phyloP scores from a whole-genome alignment of 441 rosid species.

The Croton laevigatus region DNA sequence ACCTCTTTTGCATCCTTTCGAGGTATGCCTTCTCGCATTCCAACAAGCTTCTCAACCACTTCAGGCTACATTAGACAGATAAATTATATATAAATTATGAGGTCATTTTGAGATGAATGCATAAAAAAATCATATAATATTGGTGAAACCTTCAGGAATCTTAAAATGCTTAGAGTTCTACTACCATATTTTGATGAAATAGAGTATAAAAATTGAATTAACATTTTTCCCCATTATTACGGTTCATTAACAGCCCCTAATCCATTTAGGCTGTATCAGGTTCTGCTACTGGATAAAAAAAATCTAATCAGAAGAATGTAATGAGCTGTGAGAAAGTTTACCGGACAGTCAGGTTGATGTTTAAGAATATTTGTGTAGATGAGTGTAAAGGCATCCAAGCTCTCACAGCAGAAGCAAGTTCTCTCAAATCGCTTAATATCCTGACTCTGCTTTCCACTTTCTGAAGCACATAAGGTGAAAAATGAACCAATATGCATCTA shows the following conservation, averaged over 20 bases:
- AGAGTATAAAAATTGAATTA: background rate
- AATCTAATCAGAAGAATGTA: background rate
- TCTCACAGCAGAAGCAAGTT: slow-evolving; percentile 99
- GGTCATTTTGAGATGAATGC: background rate
- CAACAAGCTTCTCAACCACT: slow-evolving; percentile 97
- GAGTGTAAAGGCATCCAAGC: slow-evolving; percentile 91
- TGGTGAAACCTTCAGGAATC: slow-evolving; percentile 3
- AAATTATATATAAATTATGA: background rate
- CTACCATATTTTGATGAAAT: background rate
- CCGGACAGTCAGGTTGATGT: slow-evolving; percentile 99
- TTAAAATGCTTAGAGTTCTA: background rate
- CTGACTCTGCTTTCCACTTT: slow-evolving; percentile 91
- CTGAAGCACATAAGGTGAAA: slow-evolving; percentile 35
- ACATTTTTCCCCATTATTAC: background rate
- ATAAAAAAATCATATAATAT: background rate
- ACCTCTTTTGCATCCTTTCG: slow-evolving; percentile 98
- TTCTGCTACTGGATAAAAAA: background rate
- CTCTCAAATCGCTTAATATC: slow-evolving; percentile 88
- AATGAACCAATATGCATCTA: background rate
- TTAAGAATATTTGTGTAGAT: slow-evolving; percentile 91
- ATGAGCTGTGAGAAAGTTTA: slow-evolving; percentile 25
- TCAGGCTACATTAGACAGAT: slow-evolving; percentile 58
- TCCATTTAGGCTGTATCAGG: background rate
- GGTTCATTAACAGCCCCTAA: background rate
- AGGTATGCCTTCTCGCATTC: slow-evolving; percentile 93